Conservation (phyloP, 345 rosid genomes). For the Arabis hirsuta region DNA sequence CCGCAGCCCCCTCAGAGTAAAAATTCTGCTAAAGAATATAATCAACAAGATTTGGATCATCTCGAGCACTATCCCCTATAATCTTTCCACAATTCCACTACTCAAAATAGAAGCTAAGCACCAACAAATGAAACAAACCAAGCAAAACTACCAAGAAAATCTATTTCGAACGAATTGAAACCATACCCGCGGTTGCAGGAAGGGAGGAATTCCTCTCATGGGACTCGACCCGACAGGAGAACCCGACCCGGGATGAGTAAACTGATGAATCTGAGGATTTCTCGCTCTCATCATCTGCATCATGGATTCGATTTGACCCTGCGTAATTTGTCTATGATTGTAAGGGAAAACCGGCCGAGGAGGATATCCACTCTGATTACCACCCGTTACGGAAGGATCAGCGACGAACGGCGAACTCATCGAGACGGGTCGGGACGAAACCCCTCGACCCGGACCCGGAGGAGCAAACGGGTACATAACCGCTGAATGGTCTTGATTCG, state of each 20-base stretch:
- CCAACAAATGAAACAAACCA: neutral
- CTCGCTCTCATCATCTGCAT: slow-evolving; percentile 42
- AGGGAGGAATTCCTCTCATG: slow-evolving; percentile 51
- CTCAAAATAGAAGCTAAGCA: slow-evolving; percentile 8
- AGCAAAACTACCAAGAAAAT: neutral
- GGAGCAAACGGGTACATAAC: slow-evolving; percentile 63
- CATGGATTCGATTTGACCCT: slow-evolving; percentile 42
- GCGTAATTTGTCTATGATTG: slow-evolving; percentile 30
- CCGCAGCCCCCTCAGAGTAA: no score
- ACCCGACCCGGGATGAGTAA: slow-evolving; percentile 31
- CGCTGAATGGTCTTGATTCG: slow-evolving; percentile 38
- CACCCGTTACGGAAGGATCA: slow-evolving; percentile 42
- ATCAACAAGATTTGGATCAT: neutral
- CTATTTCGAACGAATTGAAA: neutral
- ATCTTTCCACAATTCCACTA: neutral
- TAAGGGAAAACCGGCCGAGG: slow-evolving; percentile 38
- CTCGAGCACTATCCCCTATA: neutral
- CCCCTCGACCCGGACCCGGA: slow-evolving; percentile 78
- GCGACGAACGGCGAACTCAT: slow-evolving; percentile 34
- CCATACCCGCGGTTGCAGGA: slow-evolving; percentile 51
- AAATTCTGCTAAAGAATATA: slow-evolving; percentile 2
- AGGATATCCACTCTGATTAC: slow-evolving; percentile 43
- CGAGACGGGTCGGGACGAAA: slow-evolving; percentile 52
- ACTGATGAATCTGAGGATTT: slow-evolving; percentile 43
- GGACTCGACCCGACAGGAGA: slow-evolving; percentile 42